These are phyloP conservation scores for Apophysomyces ossiformis DNA, from an alignment of 371 early-diverging fungal species.

Conservation along the genomic window DNA sequence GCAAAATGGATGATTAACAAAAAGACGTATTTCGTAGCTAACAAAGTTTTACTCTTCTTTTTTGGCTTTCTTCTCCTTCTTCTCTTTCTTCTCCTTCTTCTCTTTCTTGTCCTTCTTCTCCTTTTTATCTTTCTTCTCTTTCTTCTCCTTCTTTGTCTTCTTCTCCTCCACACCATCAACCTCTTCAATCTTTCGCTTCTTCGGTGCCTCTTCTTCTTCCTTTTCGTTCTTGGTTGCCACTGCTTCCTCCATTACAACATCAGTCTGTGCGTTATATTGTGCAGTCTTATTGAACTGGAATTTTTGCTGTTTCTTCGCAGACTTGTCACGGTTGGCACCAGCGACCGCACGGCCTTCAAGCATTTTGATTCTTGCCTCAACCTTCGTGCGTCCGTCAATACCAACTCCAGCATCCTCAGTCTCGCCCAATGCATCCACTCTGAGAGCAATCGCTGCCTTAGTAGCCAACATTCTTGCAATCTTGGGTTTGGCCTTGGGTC, in stretches of 20 bases:
- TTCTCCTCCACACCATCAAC: slow-evolving; percentile 37
- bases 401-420: slow-evolving; percentile 83
- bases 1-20: background rate
- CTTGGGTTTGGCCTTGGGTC: slow-evolving; percentile 90
- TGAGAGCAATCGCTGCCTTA: slow-evolving; percentile 91
- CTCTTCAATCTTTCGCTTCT: slow-evolving; percentile 55
- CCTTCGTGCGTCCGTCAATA: slow-evolving; percentile 80
- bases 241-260: slow-evolving; percentile 45
- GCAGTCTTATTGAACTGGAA: slow-evolving; percentile 57
- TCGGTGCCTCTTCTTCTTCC: slow-evolving; percentile 34
- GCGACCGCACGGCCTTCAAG: slow-evolving; percentile 73
- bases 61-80: slow-evolving; percentile 44
- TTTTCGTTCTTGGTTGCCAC: slow-evolving; percentile 29
- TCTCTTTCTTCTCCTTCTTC: slow-evolving; percentile 51
- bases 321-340: slow-evolving; percentile 57
- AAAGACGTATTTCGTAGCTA: background rate
- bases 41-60: slow-evolving; percentile 19
- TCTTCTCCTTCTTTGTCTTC: slow-evolving; percentile 51
- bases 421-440: slow-evolving; percentile 96
- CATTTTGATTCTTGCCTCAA: slow-evolving; percentile 87
- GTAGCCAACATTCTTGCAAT: slow-evolving; percentile 92
- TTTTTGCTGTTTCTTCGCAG: slow-evolving; percentile 74
- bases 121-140: slow-evolving; percentile 51
- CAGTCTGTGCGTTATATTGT: slow-evolving; percentile 42
- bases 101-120: slow-evolving; percentile 50